A percentile compares a stretch with the other conserved stretches of the same genome.
Conservation (phyloP, 2,329 filamentous ascomycete genomes). For the Podosphaera leucotricha region DNA sequence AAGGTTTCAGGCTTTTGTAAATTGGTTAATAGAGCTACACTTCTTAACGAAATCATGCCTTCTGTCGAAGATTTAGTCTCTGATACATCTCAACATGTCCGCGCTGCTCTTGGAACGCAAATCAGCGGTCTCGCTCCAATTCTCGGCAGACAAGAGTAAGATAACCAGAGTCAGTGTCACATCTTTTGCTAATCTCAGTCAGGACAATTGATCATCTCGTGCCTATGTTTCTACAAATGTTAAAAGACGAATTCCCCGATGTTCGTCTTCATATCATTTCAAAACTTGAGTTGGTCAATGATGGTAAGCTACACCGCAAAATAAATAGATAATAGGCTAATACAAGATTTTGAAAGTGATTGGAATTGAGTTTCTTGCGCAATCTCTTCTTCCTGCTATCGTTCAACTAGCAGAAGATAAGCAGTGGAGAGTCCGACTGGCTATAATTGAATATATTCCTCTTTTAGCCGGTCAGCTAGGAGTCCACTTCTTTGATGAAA, state of each 20-base stretch:
- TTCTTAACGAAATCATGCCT: conserved; percentile 90
- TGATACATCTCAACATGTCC: conserved; percentile 89
- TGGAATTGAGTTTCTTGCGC: conserved; percentile 86
- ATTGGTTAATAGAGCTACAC: conserved; percentile 63
- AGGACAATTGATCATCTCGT: conserved; percentile 91
- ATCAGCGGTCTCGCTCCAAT: conserved; percentile 94
- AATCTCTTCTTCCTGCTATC: conserved; percentile 89
- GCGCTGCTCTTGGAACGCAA: conserved; percentile 82
- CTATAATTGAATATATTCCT: conserved; percentile 98
- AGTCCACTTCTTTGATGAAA: conserved; percentile 95
- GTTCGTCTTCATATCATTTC: conserved; percentile 97
- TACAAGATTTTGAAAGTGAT: conserved; percentile 39
- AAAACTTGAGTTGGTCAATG: conserved; percentile 96
- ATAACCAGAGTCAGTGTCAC: not conserved
- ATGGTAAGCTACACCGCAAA: conserved; percentile 32
- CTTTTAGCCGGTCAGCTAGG: conserved; percentile 86
- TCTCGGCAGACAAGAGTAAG: conserved; percentile 84
- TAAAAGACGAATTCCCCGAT: conserved; percentile 97
- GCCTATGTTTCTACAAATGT: conserved; percentile 97
- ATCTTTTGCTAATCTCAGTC: conserved; percentile 7
- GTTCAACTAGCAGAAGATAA: conserved; percentile 96
- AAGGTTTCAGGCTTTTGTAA: conserved; percentile 53
- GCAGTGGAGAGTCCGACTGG: conserved; percentile 92
- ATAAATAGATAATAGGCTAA: not conserved
- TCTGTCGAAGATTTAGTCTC: conserved; percentile 90